A percentile compares a stretch with the other conserved stretches of the same genome.
These are phyloP conservation scores for Pseudoneurospora amorphoporcata DNA, from an alignment of 495 filamentous ascomycete species.

Conservation along the genomic window DNA sequence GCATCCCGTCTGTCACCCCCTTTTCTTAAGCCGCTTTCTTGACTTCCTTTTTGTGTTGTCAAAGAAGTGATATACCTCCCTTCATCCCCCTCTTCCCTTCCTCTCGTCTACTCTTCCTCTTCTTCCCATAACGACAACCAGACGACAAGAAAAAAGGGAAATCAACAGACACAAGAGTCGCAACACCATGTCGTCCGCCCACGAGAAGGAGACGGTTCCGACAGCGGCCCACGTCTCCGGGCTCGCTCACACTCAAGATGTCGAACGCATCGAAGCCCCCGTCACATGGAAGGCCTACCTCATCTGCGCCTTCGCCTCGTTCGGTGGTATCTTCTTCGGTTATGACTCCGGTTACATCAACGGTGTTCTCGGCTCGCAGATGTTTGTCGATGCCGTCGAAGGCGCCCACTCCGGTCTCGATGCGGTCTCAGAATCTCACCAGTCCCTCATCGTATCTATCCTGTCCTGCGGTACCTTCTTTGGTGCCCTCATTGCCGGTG, in stretches of 20 bases:
- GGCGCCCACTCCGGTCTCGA: conserved; percentile 2
- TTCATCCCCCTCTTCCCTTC: background rate
- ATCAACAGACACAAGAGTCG: background rate
- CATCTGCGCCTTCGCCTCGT: conserved; percentile 59
- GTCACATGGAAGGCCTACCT: conserved; percentile 57
- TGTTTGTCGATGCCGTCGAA: conserved; percentile 40
- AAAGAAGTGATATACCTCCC: background rate
- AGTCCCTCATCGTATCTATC: conserved; percentile 62
- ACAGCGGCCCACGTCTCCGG: conserved; percentile 8
- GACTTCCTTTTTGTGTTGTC: background rate
- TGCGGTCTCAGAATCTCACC: conserved; percentile 24
- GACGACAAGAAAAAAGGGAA: background rate
- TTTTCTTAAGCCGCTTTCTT: background rate
- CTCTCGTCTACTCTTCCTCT: background rate
- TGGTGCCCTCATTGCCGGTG: conserved; percentile 59
- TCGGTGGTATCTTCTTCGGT: conserved; percentile 60
- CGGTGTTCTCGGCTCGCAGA: conserved; percentile 44
- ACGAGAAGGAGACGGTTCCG: conserved; percentile 15
- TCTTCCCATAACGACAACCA: conserved; percentile 2
- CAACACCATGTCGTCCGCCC: conserved; percentile 11
- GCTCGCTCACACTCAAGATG: conserved; percentile 24
- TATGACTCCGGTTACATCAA: conserved; percentile 57
- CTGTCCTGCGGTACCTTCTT: conserved; percentile 70
- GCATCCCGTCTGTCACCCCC: background rate
- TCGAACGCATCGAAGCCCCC: conserved; percentile 50